A percentile compares a stretch with the other conserved stretches of the same genome.
phyloP scores from a whole-genome alignment of 192 early-diverging fungal species.

The Pilaira anomala region DNA sequence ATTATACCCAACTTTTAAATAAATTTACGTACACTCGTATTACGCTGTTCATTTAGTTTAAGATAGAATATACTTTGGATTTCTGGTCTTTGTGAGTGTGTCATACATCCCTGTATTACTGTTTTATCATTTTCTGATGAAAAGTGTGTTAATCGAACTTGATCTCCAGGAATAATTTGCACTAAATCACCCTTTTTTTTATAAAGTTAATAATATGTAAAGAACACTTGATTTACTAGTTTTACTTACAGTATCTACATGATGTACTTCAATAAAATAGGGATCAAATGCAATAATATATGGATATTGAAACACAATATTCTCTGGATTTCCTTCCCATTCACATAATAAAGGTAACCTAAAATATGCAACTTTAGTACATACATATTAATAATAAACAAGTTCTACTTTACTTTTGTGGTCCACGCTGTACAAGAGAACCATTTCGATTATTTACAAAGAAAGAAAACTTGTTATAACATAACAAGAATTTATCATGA shows the following conservation, averaged over 20 bases:
- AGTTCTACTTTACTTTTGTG: slow-evolving; percentile 53
- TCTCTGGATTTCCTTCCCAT: slow-evolving; percentile 36
- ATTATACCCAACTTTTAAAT: not conserved
- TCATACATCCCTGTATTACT: slow-evolving; percentile 36
- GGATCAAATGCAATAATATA: slow-evolving; percentile 90
- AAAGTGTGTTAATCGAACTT: slow-evolving; percentile 47
- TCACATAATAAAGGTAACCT: slow-evolving; percentile 30
- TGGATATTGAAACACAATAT: slow-evolving; percentile 66
- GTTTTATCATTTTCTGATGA: slow-evolving; percentile 9
- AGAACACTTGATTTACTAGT: not conserved
- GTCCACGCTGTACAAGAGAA: slow-evolving; percentile 26
- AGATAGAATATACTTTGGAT: slow-evolving; percentile 20
- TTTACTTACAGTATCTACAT: slow-evolving; percentile 65
- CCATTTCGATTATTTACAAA: slow-evolving; percentile 85
- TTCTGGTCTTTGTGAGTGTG: slow-evolving; percentile 23
- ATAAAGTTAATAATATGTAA: too few species aligned
- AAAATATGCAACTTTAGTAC: not conserved
- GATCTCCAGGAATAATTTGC: slow-evolving; percentile 56
- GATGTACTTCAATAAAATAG: slow-evolving; percentile 85
- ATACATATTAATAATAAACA: slow-evolving; percentile 42
- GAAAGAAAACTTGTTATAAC: slow-evolving; percentile 94
- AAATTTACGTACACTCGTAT: slow-evolving; percentile 1
- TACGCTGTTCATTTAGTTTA: not conserved
- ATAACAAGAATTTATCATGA: slow-evolving; percentile 74
- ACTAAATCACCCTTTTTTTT: slow-evolving; percentile 50